Evolutionary conservation across 1,139 yeast genomes (phyloP).

Genomic region (Candida sanyaensis): DNA sequence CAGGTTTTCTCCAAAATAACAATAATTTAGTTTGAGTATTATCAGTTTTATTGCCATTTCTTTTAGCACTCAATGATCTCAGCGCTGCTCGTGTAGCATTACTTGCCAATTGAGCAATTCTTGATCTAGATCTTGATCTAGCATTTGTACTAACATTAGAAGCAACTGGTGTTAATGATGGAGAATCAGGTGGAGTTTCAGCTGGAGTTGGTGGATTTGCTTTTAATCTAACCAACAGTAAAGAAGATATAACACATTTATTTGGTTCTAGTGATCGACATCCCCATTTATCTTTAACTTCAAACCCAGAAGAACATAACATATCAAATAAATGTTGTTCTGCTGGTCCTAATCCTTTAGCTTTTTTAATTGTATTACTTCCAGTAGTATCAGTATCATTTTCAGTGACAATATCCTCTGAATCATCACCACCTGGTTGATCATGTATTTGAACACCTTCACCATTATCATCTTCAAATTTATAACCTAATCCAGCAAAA

Average conservation of each 20-base stretch:
- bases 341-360: slow-evolving; percentile 75
- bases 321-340: slow-evolving; percentile 94
- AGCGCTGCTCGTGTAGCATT: slow-evolving; percentile 52
- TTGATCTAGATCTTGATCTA: slow-evolving; percentile 49
- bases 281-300: slow-evolving; percentile 77
- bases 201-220: slow-evolving; percentile 23
- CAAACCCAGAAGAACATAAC: slow-evolving; percentile 90
- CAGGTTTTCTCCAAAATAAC: slow-evolving; percentile 97
- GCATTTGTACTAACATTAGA: slow-evolving; percentile 39
- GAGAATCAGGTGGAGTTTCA: slow-evolving; percentile 48
- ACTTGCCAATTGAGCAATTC: slow-evolving; percentile 44
- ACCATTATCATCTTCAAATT: slow-evolving; percentile 24
- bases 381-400: neutral
- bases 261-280: slow-evolving; percentile 81
- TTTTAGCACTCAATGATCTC: slow-evolving; percentile 51
- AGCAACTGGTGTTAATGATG: slow-evolving; percentile 47
- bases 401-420: too few species aligned
- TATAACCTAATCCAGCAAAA: slow-evolving; percentile 70
- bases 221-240: slow-evolving; percentile 73
- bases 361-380: neutral
- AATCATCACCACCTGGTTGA: neutral
- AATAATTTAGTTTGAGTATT: slow-evolving; percentile 67
- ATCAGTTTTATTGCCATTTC: slow-evolving; percentile 28
- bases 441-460: slow-evolving; percentile 3
- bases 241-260: slow-evolving; percentile 81